Base-by-base conservation (phyloP, 2,329 filamentous ascomycete genomes). In the Paecilomyces niveus region DNA sequence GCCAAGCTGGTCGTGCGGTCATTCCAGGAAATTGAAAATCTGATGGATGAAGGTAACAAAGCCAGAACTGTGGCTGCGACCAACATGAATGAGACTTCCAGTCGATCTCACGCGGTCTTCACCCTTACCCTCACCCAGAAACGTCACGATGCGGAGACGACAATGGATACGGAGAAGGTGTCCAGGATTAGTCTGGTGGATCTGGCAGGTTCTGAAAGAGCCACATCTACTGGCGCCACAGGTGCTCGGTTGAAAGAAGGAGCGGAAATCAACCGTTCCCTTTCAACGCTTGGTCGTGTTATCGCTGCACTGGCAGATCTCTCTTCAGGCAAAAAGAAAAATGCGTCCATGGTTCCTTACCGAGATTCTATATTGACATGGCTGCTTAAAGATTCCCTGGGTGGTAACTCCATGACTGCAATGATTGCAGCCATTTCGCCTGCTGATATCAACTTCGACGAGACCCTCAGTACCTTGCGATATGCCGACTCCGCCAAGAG, bases 21-120 rank as follows among this genome's bases (percentile, higher is more conserved):
- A 60, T 97, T 99, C 72, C 83, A 88, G 57, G 95, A 99, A 72
- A 97, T 99, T 65, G 94, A 99, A 70, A 88, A 97, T 71, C 79
- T 99, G 68, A 99, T 99, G 94, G 94, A 99, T 71, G 93, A 97
- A 76, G 94, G 94, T 69, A 99, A 99, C 81, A 99, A 99, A 77
- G 94, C 94, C 33, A 85, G 94, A 80, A 99, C 94, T 0, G 94
- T 99, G 45, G 94, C 94, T 2, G 94, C 94, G 7, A 99, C 94
- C 45, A 99, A 97, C 83, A 99, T 99, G 94, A 99, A 99, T 81
- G 94, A 97, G 76, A 99, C 95, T 0, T 97, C 92, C 60, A 96
- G 92, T 83, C 88, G 94, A 80, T 97, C 93, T 72, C 94, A 99
- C 75, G 94, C 94, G 49, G 95, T 99, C 55, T 99, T 99, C 73